Percentiles rank a stretch among this genome's conserved stretches.
Evolutionary conservation across 2,329 filamentous ascomycete genomes (phyloP).

Genomic region (Pseudopithomyces maydicus): DNA sequence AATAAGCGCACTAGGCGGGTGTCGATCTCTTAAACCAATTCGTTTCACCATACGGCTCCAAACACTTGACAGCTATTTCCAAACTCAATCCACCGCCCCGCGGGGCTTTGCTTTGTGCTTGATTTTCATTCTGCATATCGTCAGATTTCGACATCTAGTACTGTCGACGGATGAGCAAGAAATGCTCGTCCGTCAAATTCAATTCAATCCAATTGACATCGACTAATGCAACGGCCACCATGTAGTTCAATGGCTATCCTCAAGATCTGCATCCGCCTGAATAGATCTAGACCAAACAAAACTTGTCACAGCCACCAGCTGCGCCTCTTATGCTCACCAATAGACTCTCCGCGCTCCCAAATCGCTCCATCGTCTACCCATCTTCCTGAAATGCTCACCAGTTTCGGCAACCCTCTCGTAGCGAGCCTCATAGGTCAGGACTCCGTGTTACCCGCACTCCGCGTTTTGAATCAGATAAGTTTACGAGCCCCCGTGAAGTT

Average conservation of each 20-base stretch:
- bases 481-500: slow-evolving; percentile 18
- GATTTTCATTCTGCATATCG: too few relatives aligned
- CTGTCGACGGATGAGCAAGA: not conserved
- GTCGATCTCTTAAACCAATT: slow-evolving; percentile 27
- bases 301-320: slow-evolving; percentile 9
- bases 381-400: not conserved
- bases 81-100: not conserved
- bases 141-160: too few relatives aligned
- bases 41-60: slow-evolving; percentile 27
- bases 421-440: slow-evolving; percentile 12
- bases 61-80: slow-evolving; percentile 14
- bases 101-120: too few relatives aligned
- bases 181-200: too few relatives aligned
- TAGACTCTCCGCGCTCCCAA: not conserved
- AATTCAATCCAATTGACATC: too few relatives aligned
- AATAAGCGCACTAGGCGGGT: slow-evolving; percentile 21
- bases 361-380: too few relatives aligned
- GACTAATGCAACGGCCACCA: not conserved
- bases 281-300: slow-evolving; percentile 2
- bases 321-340: slow-evolving; percentile 15
- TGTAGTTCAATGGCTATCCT: not conserved
- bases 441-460: not conserved
- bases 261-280: not conserved
- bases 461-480: slow-evolving; percentile 34
- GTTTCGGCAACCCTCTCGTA: not conserved